Percentiles rank a stretch among this genome's conserved stretches.
phyloP scores from a whole-genome alignment of 176 grass and related monocot genomes.

The Oryza brachyantha region DNA sequence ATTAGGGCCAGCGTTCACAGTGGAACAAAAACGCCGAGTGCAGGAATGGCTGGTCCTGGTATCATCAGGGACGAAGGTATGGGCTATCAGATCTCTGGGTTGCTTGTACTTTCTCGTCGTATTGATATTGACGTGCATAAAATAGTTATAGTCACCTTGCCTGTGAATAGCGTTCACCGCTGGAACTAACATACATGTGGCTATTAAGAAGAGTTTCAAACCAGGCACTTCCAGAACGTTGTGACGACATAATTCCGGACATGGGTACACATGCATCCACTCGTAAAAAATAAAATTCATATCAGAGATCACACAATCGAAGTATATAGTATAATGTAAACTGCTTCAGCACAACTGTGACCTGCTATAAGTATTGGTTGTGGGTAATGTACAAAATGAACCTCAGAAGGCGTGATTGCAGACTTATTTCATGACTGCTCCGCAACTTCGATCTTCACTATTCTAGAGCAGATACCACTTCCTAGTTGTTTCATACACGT shows the following conservation, averaged over 20 bases:
- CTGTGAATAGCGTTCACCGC: too few relatives aligned
- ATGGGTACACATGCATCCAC: slow-evolving; percentile 69
- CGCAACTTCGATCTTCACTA: slow-evolving; percentile 58
- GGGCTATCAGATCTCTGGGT: too few relatives aligned
- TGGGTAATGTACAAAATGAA: slow-evolving; percentile 72
- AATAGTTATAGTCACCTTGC: too few relatives aligned
- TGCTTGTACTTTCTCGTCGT: too few relatives aligned
- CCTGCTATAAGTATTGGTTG: slow-evolving; percentile 69
- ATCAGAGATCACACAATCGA: slow-evolving; percentile 31
- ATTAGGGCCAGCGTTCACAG: too few relatives aligned
- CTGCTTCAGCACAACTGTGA: slow-evolving; percentile 16
- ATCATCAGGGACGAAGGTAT: too few relatives aligned
- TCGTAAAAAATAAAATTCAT: slow-evolving; percentile 40
- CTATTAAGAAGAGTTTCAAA: slow-evolving; percentile 94
- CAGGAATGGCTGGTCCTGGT: too few relatives aligned
- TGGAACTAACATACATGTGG: slow-evolving; percentile 83
- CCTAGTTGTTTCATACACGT: slow-evolving; percentile 73
- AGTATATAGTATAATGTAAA: slow-evolving; percentile 23
- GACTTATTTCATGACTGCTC: slow-evolving; percentile 47
- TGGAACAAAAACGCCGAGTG: too few relatives aligned
- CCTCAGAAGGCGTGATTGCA: slow-evolving; percentile 32
- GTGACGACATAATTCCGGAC: slow-evolving; percentile 75
- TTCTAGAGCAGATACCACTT: slow-evolving; percentile 51
- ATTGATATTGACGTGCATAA: too few relatives aligned
- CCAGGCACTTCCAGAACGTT: slow-evolving; percentile 94